Conservation (phyloP, 495 filamentous ascomycete genomes). For the Lindgomyces ingoldianus region DNA sequence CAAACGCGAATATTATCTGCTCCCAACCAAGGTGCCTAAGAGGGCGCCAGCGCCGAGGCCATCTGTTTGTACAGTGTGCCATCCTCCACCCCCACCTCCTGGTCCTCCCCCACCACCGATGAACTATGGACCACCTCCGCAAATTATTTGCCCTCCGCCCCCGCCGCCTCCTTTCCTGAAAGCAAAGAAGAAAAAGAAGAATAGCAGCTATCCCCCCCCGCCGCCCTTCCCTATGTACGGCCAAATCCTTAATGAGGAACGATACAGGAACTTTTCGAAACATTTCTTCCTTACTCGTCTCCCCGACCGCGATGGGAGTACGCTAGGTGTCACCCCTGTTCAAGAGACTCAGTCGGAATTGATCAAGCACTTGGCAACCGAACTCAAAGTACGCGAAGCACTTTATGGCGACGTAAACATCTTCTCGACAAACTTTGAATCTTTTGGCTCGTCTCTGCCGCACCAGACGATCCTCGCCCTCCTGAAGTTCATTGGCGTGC, state of each 20-base stretch:
- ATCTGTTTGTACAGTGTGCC: neutral
- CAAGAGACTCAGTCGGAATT: slow-evolving; percentile 10
- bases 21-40: neutral
- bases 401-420: slow-evolving; percentile 17
- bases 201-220: neutral
- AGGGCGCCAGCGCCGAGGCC: neutral
- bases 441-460: slow-evolving; percentile 22
- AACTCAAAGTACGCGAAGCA: slow-evolving; percentile 13
- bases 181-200: slow-evolving; percentile 1
- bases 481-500: slow-evolving; percentile 32
- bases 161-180: neutral
- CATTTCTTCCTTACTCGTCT: slow-evolving; percentile 29
- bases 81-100: neutral
- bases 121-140: neutral
- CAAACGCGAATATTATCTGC: slow-evolving; percentile 29
- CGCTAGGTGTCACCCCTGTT: neutral
- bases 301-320: neutral
- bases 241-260: slow-evolving; percentile 15
- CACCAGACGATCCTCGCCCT: slow-evolving; percentile 30
- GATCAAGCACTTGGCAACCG: slow-evolving; percentile 22
- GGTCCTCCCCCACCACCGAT: slow-evolving; percentile 7
- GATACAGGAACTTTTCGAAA: slow-evolving; percentile 9
- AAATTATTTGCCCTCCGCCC: too few species aligned
- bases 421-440: slow-evolving; percentile 13
- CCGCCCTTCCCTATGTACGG: neutral